Base-by-base conservation (phyloP, 179 eudicot genomes). In the Beta corolliflora region DNA sequence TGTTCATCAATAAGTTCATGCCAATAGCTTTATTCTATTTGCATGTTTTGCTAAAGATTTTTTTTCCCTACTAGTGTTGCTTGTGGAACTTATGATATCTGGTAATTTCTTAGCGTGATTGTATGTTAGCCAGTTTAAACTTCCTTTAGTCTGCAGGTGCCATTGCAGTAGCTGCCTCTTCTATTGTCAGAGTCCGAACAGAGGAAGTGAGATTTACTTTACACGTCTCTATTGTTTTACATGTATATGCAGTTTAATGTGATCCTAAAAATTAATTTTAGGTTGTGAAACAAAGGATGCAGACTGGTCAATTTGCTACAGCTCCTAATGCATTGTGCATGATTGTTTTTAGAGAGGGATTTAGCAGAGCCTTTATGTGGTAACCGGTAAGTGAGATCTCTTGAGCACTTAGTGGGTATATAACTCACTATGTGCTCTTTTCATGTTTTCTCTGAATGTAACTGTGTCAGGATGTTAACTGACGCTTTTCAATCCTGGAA, bases 211-310 rank as follows among this genome's bases (percentile, higher is more conserved):
- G 67, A 50, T 72, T 64, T 60, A 48, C 46, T 76, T 76, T 73
- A 5, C 25, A 36, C 48, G 46, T 76, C 48, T 64, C 53, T 73
- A 75, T 71, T 75, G 12, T 25, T 18, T 78, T 73, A 7, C 15
- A 66, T 36, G 54, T 50, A 45, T 78, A 36, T 71, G 76, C 69
- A 59, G 52, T 73, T 77, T n/a, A 58, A 41, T 72, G 61, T 78
- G 75, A 63, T 82, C 76, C 79, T 80, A 7, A 83, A 63, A 15
- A 81, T 7, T 25, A 66, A 36, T 84, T 77, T n/a, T 81, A 94
- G 98, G 98, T 94, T 75, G 91, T 94, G 77, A 94, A 94, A 89
- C 98, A 94, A 86, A 88, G 98, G 87, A 93, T 94, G 95, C 98
- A 94, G 91, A 94, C 86, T 0, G 98, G 94, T 16, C 95, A 91